These are phyloP conservation scores for Volvox carteri DNA, from an alignment of 163 green algal genomes.

Conservation along the genomic window DNA sequence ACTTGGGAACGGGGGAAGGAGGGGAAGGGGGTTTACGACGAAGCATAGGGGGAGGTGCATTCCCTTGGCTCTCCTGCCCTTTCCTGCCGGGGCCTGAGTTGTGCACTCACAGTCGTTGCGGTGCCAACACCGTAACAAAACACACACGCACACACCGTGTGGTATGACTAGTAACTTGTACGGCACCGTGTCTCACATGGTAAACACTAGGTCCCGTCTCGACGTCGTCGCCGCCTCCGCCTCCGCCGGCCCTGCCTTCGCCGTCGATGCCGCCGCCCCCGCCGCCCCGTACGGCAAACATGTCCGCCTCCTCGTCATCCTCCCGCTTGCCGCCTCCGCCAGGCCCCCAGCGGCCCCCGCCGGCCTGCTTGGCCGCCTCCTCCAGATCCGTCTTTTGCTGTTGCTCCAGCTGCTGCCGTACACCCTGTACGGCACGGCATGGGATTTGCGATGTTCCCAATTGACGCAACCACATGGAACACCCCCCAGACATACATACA, in stretches of 20 bases:
- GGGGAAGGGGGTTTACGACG: too few relatives aligned
- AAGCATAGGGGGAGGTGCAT: too few relatives aligned
- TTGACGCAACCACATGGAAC: too few relatives aligned
- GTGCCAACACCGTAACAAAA: background rate
- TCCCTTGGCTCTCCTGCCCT: too few relatives aligned
- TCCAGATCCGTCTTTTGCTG: background rate
- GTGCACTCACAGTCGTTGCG: background rate
- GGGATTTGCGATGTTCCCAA: too few relatives aligned
- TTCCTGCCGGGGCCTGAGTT: too few relatives aligned
- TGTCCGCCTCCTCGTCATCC: constrained; percentile 32
- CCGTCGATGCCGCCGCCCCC: background rate
- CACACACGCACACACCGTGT: background rate
- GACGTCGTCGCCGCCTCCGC: background rate
- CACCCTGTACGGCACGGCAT: constrained; percentile 5
- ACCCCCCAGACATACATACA: too few relatives aligned
- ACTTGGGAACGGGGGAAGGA: too few relatives aligned
- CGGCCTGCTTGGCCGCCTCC: background rate
- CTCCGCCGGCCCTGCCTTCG: background rate
- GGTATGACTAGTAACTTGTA: too few relatives aligned
- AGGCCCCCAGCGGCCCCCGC: background rate
- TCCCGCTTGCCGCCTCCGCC: background rate
- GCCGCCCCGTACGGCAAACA: constrained; percentile 43
- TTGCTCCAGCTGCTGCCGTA: background rate
- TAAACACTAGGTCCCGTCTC: background rate
- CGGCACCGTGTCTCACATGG: background rate